Evolutionary conservation across 495 filamentous ascomycete genomes (phyloP).

Genomic region (Pseudoneurospora amorphoporcata): DNA sequence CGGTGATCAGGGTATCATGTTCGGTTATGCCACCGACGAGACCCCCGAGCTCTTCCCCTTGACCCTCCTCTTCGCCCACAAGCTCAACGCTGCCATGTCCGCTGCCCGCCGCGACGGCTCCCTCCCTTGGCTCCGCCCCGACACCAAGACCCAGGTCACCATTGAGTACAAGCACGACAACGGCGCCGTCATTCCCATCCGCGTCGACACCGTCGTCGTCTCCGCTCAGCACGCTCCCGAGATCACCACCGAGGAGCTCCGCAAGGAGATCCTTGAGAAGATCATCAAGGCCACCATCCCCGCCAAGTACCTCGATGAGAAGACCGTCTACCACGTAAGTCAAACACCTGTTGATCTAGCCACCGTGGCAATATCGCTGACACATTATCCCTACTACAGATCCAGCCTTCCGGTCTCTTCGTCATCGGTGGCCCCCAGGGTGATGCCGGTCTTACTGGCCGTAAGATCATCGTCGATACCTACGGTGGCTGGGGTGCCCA

Average conservation of each 20-base stretch:
- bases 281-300: constrained; percentile 92
- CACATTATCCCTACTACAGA: constrained; percentile 31
- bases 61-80: constrained; percentile 86
- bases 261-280: constrained; percentile 94
- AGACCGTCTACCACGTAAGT: constrained; percentile 84
- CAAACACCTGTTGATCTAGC: too few species aligned
- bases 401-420: constrained; percentile 97
- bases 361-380: constrained; percentile 13
- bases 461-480: constrained; percentile 99
- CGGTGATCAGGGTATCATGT: constrained; percentile 99
- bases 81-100: constrained; percentile 89
- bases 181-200: constrained; percentile 82
- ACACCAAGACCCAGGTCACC: constrained; percentile 99
- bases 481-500: constrained; percentile 99
- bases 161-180: constrained; percentile 96
- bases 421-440: constrained; percentile 98
- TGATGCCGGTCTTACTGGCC: constrained; percentile 96
- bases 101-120: constrained; percentile 74
- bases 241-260: constrained; percentile 85
- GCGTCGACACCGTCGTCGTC: constrained; percentile 95
- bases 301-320: constrained; percentile 79
- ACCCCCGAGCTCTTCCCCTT: constrained; percentile 94
- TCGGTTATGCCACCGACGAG: constrained; percentile 98
- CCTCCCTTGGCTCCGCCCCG: constrained; percentile 89
- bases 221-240: constrained; percentile 86